Base-by-base conservation (phyloP, 805 yeast genomes). In the Ogataea sp. region DNA sequence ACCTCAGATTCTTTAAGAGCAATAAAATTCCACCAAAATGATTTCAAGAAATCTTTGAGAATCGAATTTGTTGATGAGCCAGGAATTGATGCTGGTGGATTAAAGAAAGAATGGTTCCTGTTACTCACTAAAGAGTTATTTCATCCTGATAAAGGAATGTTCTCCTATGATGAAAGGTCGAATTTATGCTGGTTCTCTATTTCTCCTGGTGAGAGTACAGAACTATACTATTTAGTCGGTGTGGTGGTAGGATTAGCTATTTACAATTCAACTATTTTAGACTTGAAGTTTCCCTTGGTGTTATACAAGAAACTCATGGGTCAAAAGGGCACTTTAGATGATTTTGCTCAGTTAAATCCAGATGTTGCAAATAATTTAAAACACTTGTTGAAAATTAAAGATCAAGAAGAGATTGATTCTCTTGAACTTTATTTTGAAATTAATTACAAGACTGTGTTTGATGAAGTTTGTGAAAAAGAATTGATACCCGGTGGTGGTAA, bases 21-120 rank as follows among this genome's bases (percentile, higher is more conserved):
- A 25, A 74, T 83, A 27, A 72, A 78, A 48, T 59, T 67, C 3
- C 76, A 76, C 49, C 68, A 65, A 32, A 56, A 58, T 10, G 85
- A 84, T 51, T 65, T 88, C 42, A 78, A 82, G 49, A 88, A 89
- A 52, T 73, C 86, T 2, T 59, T 90, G 24, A 71, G 77, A 44
- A 81, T 93, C 8, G 89, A 84, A 50, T 90, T 93, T 56, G 63
- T 81, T 4, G 80, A 80, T 43, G 98, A 90, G 53, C 94, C 89
- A 0, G 98, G 97, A 0, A 74, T 90, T 18, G 98, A 90, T 63
- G 97, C 88, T 1, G 97, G 98, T 2, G 98, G 98, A 0, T 68
- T 90, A 42, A 77, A 82, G 50, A 89, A 88, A 53, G 98, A 90
- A 53, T 90, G 98, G 98, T 89, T 93, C 58, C 65, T 78, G 36